A percentile compares a stretch with the other conserved stretches of the same genome.
Evolutionary conservation across 2,329 filamentous ascomycete species (phyloP).

Genomic region (Aspergillus ibericus): DNA sequence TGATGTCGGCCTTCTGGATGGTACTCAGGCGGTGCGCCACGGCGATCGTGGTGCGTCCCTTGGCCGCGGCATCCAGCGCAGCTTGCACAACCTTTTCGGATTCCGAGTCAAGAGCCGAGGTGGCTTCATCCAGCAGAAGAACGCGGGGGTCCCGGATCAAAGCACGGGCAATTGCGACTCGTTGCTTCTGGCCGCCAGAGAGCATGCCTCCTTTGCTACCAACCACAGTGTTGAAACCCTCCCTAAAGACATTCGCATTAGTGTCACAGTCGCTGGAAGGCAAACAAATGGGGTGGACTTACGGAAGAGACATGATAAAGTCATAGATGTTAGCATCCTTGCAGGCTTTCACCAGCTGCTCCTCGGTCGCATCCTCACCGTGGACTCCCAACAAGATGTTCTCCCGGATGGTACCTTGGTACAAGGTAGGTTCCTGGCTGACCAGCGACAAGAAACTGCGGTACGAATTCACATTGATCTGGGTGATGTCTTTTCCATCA

Average conservation of each 20-base stretch:
- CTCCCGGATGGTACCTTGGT: constrained; percentile 86
- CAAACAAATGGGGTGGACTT: constrained; percentile 32
- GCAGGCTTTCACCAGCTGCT: constrained; percentile 73
- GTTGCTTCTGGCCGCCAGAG: constrained; percentile 91
- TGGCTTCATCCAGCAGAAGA: constrained; percentile 77
- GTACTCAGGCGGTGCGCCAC: constrained; percentile 90
- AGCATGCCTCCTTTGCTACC: constrained; percentile 83
- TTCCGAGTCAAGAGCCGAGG: constrained; percentile 53
- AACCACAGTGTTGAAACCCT: constrained; percentile 81
- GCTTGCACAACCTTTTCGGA: constrained; percentile 60
- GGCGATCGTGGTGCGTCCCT: constrained; percentile 86
- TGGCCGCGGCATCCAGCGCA: constrained; percentile 76
- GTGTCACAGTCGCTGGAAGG: neutral
- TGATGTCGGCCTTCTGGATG: constrained; percentile 90
- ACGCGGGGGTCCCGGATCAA: constrained; percentile 89
- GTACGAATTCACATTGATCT: constrained; percentile 82
- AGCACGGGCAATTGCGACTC: constrained; percentile 88
- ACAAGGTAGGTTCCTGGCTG: constrained; percentile 90
- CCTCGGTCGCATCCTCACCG: constrained; percentile 67
- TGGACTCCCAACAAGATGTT: constrained; percentile 82
- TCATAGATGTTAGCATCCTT: constrained; percentile 91
- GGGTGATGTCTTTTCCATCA: constrained; percentile 78
- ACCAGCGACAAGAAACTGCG: constrained; percentile 82
- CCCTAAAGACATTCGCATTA: constrained; percentile 41
- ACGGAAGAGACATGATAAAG: constrained; percentile 80